Conservation (phyloP, 345 rosid species). For the Salix viminalis region DNA sequence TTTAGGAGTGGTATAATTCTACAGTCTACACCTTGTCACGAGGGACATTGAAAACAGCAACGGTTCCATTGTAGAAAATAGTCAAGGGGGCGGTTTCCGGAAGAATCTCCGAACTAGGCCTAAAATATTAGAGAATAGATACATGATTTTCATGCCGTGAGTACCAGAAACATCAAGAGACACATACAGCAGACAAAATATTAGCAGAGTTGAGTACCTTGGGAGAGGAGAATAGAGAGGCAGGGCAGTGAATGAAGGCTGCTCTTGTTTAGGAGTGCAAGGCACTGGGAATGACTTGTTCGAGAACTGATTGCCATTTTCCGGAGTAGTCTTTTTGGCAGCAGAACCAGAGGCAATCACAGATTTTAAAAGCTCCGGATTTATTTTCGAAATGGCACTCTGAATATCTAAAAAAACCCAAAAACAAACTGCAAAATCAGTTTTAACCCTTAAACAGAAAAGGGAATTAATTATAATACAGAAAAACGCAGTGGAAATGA, state of each 20-base stretch:
- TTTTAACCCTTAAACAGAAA: not conserved
- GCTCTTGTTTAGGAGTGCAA: constrained; percentile 44
- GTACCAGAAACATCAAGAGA: not conserved
- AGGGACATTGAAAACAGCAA: constrained; percentile 58
- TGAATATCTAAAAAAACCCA: constrained; percentile 48
- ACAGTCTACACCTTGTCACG: constrained; percentile 51
- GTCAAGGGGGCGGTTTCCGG: constrained; percentile 65
- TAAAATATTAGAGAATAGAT: not conserved
- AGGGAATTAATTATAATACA: rapidly evolving
- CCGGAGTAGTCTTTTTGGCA: not conserved
- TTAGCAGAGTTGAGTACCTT: constrained; percentile 25
- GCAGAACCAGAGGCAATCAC: constrained; percentile 52
- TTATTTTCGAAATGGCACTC: constrained; percentile 75
- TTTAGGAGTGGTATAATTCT: not conserved
- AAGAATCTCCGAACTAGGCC: constrained; percentile 25
- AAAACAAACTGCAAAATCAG: not conserved
- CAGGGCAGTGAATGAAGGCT: constrained; percentile 22
- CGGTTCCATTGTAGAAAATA: constrained; percentile 84
- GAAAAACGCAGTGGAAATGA: not conserved
- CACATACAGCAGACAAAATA: too few relatives aligned
- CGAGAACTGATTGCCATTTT: not conserved
- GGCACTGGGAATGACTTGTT: constrained; percentile 38
- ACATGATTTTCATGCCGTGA: too few relatives aligned
- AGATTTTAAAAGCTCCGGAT: constrained; percentile 68
- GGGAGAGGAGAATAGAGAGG: constrained; percentile 35